Evolutionary conservation across 208 protist species (phyloP), one percentile per base, ranked within the genome.

Genomic region (Leishmania braziliensis): DNA sequence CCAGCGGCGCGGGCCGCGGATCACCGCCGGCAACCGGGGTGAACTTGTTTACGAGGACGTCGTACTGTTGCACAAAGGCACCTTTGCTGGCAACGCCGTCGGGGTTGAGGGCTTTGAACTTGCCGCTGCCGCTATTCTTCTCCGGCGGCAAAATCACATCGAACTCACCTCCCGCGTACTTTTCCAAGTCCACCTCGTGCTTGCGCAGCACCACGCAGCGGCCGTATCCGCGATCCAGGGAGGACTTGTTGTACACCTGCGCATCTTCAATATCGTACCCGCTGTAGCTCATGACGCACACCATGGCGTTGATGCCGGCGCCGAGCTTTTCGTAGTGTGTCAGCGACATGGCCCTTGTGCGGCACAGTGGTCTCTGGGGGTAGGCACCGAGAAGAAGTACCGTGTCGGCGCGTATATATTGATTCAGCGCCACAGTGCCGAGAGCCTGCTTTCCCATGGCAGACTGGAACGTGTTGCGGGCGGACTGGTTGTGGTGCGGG

Each of bases 251-350:
- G 77, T 99, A 95, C 58, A 99, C 97, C 20, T 99, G 84, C 33
- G 99, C 99, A 94, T 99, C 99, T 91, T 99, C 99, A 83, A 99
- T 99, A 92, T 99, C 99, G 91, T 99, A 99, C 0, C 99, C 99
- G 50, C 98, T 99, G 88, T 99, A 99, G 65, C 91, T 98, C 98
- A 99, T 99, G 46, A 99, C 99, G 39, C 99, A 99, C 33, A 99
- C 98, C 83, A 99, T 99, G 23, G 99, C 99, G 91, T 99, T 99
- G 62, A 99, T 99, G 29, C 99, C 99, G 6, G 99, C 99, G n/a
- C 99, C 99, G 9, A 99, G 81, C 81, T 98, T 95, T 77, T 99
- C 95, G 84, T 99, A 99, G 78, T 98, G 75, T 12, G 98, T 98
- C 12, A 99, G 79, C 48, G 98, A 97, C 85, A 99, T 99, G 3